These are phyloP conservation scores for Cynanchum wilfordii DNA, from an alignment of 257 asterid species.

Conservation along the genomic window DNA sequence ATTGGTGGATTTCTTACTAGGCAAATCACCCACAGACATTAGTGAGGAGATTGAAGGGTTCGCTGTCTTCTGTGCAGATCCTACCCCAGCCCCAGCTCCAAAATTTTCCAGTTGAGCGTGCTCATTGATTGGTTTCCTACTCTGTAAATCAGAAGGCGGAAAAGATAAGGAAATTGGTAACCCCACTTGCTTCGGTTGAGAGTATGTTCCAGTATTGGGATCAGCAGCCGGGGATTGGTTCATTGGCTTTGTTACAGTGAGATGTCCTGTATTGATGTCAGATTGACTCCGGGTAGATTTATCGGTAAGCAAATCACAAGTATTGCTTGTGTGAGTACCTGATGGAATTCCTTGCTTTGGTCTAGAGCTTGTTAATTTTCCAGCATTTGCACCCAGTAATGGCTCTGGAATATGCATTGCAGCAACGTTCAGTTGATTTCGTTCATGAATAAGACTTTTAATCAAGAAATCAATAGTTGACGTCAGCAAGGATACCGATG, in stretches of 20 bases:
- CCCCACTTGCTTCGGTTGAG: not conserved
- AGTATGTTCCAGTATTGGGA: not conserved
- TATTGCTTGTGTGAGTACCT: not conserved
- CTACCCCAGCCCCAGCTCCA: not conserved
- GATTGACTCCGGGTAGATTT: not conserved
- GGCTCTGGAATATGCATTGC: conserved; percentile 4
- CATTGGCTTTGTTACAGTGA: conserved; percentile 8
- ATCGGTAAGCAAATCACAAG: conserved; percentile 4
- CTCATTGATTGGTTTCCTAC: not conserved
- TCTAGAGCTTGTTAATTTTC: conserved; percentile 2
- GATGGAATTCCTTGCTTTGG: conserved; percentile 2
- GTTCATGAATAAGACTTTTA: not conserved
- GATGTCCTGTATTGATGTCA: not conserved
- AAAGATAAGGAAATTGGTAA: not conserved
- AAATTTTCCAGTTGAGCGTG: not conserved
- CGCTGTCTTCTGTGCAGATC: not conserved
- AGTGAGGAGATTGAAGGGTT: not conserved
- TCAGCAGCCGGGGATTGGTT: conserved; percentile 1
- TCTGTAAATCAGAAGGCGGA: not conserved
- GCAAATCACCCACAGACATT: not conserved
- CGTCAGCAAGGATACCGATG: not conserved
- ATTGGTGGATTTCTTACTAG: not conserved
- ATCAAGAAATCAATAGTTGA: conserved; percentile 3
- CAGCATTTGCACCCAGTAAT: conserved; percentile 1
- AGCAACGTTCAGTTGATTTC: conserved; percentile 5